These are phyloP conservation scores for Friedmanniomyces endolithicus DNA, from an alignment of 495 filamentous ascomycete genomes.

Conservation along the genomic window DNA sequence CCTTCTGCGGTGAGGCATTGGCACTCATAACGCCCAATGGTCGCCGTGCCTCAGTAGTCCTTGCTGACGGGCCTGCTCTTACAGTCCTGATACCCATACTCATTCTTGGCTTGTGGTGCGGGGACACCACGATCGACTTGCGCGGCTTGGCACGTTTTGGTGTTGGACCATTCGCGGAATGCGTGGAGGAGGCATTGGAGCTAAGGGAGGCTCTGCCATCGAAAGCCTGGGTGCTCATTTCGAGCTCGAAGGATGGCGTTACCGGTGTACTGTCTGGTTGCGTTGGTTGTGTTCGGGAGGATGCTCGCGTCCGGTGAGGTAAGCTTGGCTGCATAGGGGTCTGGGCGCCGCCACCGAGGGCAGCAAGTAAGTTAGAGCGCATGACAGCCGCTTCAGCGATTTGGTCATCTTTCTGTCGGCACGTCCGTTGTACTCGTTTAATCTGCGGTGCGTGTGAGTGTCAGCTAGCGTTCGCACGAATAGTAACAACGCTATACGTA, in stretches of 20 bases:
- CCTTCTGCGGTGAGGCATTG: not conserved
- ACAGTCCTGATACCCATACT: not conserved
- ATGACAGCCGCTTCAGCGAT: conserved; percentile 18
- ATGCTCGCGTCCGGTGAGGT: not conserved
- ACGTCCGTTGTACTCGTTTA: conserved; percentile 4
- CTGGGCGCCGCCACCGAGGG: conserved; percentile 9
- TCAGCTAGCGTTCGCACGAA: not conserved
- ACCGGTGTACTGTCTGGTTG: not conserved
- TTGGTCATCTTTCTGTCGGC: conserved; percentile 13
- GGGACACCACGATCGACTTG: conserved; percentile 6
- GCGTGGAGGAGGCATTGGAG: conserved; percentile 18
- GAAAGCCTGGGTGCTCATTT: not conserved
- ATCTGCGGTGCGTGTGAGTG: conserved; percentile 6
- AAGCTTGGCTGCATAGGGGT: not conserved
- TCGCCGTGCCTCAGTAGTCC: not conserved
- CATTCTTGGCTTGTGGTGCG: conserved; percentile 3
- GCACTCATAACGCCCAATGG: conserved; percentile 4
- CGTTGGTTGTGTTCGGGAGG: not conserved
- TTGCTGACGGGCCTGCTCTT: not conserved
- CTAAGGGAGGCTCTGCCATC: conserved; percentile 17
- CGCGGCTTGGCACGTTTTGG: conserved; percentile 26
- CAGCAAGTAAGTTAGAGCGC: conserved; percentile 16
- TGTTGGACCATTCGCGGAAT: conserved; percentile 23
- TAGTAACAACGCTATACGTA: not conserved
- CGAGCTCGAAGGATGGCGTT: conserved; percentile 1